Evolutionary conservation across 768 basidiomycete genomes (phyloP).

Genomic region (Galerina sulciceps): DNA sequence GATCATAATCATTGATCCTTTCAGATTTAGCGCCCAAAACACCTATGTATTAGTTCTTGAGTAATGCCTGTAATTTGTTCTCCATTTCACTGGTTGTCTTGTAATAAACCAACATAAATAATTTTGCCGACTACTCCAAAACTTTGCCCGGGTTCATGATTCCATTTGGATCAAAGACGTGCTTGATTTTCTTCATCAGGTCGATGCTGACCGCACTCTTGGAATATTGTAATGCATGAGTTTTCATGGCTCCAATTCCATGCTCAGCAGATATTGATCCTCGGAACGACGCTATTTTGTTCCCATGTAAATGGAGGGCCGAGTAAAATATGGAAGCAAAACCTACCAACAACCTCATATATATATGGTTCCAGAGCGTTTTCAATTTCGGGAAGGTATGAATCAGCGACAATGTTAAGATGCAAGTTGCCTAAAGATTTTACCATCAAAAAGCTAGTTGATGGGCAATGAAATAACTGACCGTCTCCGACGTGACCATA

Average conservation of each 20-base stretch:
- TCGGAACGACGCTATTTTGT: slow-evolving; percentile 63
- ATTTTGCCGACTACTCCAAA: slow-evolving; percentile 39
- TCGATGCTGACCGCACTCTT: slow-evolving; percentile 80
- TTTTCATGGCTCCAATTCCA: slow-evolving; percentile 96
- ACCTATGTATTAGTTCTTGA: neutral
- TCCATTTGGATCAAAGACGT: slow-evolving; percentile 85
- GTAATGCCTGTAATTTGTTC: neutral
- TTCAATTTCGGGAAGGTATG: slow-evolving; percentile 84
- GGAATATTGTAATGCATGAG: slow-evolving; percentile 85
- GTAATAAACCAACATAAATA: too few relatives aligned
- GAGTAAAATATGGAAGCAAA: neutral
- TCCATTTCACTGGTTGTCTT: neutral
- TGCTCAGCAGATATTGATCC: slow-evolving; percentile 98
- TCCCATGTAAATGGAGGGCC: too few relatives aligned
- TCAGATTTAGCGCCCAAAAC: too few relatives aligned
- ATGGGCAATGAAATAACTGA: slow-evolving; percentile 37
- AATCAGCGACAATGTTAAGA: slow-evolving; percentile 84
- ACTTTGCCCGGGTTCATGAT: slow-evolving; percentile 96
- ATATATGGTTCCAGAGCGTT: slow-evolving; percentile 92
- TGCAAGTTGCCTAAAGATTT: slow-evolving; percentile 80
- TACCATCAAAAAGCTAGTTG: neutral
- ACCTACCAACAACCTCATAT: slow-evolving; percentile 86
- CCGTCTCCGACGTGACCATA: slow-evolving; percentile 99
- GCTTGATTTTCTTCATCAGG: slow-evolving; percentile 90
- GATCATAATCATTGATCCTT: too few relatives aligned